Conservation (phyloP, 139 green algal genomes). For the Ulvella scutata region DNA sequence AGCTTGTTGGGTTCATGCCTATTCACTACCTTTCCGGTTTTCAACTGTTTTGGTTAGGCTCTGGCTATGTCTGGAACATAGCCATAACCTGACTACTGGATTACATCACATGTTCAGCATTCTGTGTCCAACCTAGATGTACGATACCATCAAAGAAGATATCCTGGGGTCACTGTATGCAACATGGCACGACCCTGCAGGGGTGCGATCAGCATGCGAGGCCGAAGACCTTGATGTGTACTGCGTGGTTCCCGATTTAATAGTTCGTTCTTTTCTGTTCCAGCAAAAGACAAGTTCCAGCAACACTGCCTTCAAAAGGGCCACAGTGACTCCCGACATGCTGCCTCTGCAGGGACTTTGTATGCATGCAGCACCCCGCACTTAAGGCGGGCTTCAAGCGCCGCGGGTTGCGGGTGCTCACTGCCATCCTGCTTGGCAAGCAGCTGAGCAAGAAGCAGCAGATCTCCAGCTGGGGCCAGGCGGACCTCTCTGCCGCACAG, state of each 20-base stretch:
- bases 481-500: conserved; percentile 30
- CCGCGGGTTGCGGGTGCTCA: not conserved
- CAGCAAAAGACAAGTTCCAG: not conserved
- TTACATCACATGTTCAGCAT: no score
- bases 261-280: not conserved
- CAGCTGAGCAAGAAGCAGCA: conserved; percentile 39
- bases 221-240: not conserved
- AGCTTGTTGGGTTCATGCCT: no score
- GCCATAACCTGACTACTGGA: no score
- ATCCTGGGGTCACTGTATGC: no score
- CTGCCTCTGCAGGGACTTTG: not conserved
- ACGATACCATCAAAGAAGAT: no score
- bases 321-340: not conserved
- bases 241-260: not conserved
- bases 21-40: no score
- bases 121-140: no score
- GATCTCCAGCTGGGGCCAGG: conserved; percentile 27
- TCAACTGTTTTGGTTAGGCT: no score
- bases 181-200: not conserved
- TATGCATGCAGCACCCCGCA: not conserved
- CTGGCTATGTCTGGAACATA: no score
- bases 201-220: not conserved
- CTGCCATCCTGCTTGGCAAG: not conserved
- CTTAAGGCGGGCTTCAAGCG: not conserved
- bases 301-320: not conserved